Percentiles rank a stretch among this genome's conserved stretches.
These are phyloP conservation scores for Ammopiptanthus mongolicus DNA, from an alignment of 306 rosid genomes.

Conservation along the genomic window DNA sequence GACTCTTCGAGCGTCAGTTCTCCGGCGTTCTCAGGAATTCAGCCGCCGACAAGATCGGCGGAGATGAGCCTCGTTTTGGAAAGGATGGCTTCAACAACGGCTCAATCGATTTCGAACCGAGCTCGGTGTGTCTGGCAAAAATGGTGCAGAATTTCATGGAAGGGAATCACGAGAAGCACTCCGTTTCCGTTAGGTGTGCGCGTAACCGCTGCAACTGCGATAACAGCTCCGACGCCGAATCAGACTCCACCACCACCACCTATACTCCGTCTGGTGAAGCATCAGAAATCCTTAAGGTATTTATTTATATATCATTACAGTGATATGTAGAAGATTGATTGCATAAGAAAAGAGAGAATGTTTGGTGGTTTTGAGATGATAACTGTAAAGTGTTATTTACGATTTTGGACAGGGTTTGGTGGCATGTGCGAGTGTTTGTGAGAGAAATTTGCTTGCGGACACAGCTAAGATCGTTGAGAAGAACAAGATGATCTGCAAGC, in stretches of 20 bases:
- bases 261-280: conserved; percentile 42
- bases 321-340: not conserved
- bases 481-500: conserved; percentile 59
- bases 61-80: conserved; percentile 19
- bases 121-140: conserved; percentile 61
- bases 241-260: no score
- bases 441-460: conserved; percentile 75
- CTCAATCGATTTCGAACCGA: conserved; percentile 57
- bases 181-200: conserved; percentile 14
- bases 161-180: conserved; percentile 55
- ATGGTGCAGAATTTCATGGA: conserved; percentile 91
- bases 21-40: conserved; percentile 46
- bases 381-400: not conserved
- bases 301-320: not conserved
- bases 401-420: conserved; percentile 50
- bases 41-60: conserved; percentile 37
- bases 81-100: conserved; percentile 34
- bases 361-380: not conserved
- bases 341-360: not conserved
- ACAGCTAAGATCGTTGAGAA: conserved; percentile 67
- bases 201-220: conserved; percentile 56
- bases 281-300: conserved; percentile 70
- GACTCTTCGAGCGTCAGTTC: conserved; percentile 81
- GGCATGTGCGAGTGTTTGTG: conserved; percentile 50
- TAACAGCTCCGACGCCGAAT: conserved; percentile 54